Base-by-base conservation (phyloP, 495 filamentous ascomycete species). In the Hypoxylon fragiforme region DNA sequence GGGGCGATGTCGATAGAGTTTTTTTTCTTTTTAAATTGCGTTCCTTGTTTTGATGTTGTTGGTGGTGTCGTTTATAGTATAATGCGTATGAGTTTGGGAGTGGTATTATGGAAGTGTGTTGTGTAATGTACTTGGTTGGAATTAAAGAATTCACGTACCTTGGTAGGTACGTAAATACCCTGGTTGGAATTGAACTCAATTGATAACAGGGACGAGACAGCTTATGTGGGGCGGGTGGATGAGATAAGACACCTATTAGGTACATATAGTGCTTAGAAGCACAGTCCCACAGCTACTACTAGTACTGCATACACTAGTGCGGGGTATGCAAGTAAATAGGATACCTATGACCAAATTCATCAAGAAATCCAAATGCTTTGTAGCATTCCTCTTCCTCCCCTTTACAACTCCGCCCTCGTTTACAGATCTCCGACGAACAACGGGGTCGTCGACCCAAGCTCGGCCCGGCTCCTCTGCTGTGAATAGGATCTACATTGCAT, bases 401-500 rank as follows among this genome's bases (percentile, higher is more conserved):
- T n/a, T n/a, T n/a, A n/a, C n/a, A n/a, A n/a, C n/a, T n/a, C n/a
- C n/a, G n/a, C n/a, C n/a, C n/a, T n/a, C n/a, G 24, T 36, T 28
- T 28, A 8, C 19, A 41, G 4, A 50, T 28, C 32, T 16, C 24
- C 24, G 24, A 28, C 24, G 9, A 28, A 28, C 24, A 28, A n/a
- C n/a, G n/a, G 24, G 24, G 34, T 21, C 21, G 32, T 30, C n/a
- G 18, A 39, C 12, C 28, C 34, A 21, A n/a, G n/a, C n/a, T n/a
- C n/a, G n/a, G n/a, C n/a, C n/a, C n/a, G n/a, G n/a, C n/a, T n/a
- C n/a, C n/a, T n/a, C n/a, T n/a, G n/a, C n/a, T n/a, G n/a, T n/a
- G n/a, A n/a, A n/a, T n/a, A 50, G 44, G 50, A 60, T 54, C 50
- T 22, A 37, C 57, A 50, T 50, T 54, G 50, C 57, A 60, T 60